These are phyloP conservation scores for Fusarium armeniacum DNA, from an alignment of 2,329 filamentous ascomycete genomes.

Conservation along the genomic window DNA sequence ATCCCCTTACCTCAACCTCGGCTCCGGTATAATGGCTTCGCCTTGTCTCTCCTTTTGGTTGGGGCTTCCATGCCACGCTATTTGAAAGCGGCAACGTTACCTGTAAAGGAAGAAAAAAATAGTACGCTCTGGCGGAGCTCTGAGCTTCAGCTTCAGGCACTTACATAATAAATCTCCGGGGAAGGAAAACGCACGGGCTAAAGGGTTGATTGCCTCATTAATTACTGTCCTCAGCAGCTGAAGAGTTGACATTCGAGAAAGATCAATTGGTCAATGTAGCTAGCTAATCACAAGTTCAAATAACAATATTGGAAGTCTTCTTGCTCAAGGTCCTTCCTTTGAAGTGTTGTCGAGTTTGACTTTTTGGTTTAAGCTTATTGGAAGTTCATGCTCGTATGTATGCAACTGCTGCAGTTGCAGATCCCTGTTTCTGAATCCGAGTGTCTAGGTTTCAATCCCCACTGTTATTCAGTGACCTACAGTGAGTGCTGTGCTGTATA, in stretches of 20 bases:
- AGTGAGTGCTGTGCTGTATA: not conserved
- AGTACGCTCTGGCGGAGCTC: not conserved
- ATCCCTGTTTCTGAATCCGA: not conserved
- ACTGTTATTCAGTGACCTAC: not conserved
- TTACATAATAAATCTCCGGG: conserved; percentile 13
- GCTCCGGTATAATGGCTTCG: conserved; percentile 13
- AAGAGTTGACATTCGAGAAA: not conserved
- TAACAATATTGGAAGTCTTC: not conserved
- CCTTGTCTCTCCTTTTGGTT: conserved; percentile 4
- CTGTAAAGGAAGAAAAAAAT: not conserved
- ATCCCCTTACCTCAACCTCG: conserved; percentile 30
- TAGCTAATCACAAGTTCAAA: not conserved
- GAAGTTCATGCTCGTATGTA: not conserved
- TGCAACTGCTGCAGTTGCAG: not conserved
- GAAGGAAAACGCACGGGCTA: not conserved
- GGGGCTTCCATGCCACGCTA: not conserved
- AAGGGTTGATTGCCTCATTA: conserved; percentile 13
- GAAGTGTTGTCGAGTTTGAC: not conserved
- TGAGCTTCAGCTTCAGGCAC: not conserved
- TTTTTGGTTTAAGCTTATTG: conserved; percentile 29
- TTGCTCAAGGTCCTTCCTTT: not conserved
- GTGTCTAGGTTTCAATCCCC: not conserved
- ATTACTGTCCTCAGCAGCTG: not conserved
- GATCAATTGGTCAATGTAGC: not conserved
- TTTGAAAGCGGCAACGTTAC: conserved; percentile 7